Percentiles rank a stretch among this genome's conserved stretches.
Conservation (phyloP, 2,329 filamentous ascomycete genomes). For the Monosporascus sp. region DNA sequence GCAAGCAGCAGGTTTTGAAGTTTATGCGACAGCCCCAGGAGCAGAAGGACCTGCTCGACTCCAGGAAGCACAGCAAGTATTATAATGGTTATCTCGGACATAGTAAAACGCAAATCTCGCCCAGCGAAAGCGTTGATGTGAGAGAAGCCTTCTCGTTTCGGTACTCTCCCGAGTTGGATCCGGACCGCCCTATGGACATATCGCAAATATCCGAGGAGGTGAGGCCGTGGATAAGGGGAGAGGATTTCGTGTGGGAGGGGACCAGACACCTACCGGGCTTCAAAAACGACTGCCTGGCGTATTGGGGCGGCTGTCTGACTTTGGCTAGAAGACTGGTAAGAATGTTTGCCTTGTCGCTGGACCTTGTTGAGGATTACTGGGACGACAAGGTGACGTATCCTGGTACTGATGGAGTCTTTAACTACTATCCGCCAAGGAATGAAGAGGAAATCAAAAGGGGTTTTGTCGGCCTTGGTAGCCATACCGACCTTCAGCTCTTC, state of each 20-base stretch:
- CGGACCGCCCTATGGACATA: constrained; percentile 33
- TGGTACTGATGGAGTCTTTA: constrained; percentile 36
- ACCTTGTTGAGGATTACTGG: constrained; percentile 49
- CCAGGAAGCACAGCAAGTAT: constrained; percentile 31
- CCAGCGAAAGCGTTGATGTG: constrained; percentile 42
- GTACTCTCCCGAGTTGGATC: constrained; percentile 49
- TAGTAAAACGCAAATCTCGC: constrained; percentile 40
- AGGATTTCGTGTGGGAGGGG: constrained; percentile 48
- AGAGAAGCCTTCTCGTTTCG: constrained; percentile 47
- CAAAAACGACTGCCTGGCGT: constrained; percentile 37
- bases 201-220: constrained; percentile 38
- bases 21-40: constrained; percentile 44
- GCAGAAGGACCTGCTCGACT: constrained; percentile 34
- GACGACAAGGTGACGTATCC: constrained; percentile 49
- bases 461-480: constrained; percentile 40
- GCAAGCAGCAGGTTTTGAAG: constrained; percentile 25
- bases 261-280: constrained; percentile 44
- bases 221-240: constrained; percentile 34
- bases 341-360: constrained; percentile 49
- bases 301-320: constrained; percentile 42
- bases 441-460: constrained; percentile 15
- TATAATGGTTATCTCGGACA: constrained; percentile 43
- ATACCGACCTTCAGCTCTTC: constrained; percentile 49
- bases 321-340: constrained; percentile 46
- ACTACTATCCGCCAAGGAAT: constrained; percentile 32